Conservation (phyloP, 2,329 filamentous ascomycete species). For the Aureobasidium sp. region DNA sequence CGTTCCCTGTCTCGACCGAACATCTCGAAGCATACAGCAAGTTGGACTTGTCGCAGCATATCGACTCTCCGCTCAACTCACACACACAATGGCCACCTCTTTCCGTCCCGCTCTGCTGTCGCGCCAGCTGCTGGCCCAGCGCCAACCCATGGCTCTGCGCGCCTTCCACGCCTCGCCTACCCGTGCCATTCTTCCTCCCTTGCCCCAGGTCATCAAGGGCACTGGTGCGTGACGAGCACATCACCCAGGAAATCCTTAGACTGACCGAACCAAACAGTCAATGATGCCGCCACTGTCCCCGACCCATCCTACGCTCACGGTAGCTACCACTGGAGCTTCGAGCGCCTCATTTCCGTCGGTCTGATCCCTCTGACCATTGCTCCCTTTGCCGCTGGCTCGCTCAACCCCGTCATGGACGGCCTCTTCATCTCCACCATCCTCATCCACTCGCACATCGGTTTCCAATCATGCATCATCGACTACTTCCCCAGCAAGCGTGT, state of each 20-base stretch:
- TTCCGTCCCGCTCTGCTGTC: constrained; percentile 32
- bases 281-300: constrained; percentile 76
- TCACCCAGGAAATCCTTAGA: background rate
- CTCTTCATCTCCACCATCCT: constrained; percentile 75
- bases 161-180: constrained; percentile 81
- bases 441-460: constrained; percentile 91
- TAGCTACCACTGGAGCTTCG: constrained; percentile 98
- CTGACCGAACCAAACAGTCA: constrained; percentile 52
- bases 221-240: constrained; percentile 48
- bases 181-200: constrained; percentile 70
- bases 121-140: constrained; percentile 30
- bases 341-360: constrained; percentile 69
- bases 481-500: constrained; percentile 72
- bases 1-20: background rate
- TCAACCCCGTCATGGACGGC: constrained; percentile 85
- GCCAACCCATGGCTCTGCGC: constrained; percentile 34
- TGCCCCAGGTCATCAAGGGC: constrained; percentile 72
- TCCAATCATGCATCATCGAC: constrained; percentile 81
- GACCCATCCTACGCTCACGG: constrained; percentile 70
- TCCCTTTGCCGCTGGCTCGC: constrained; percentile 83
- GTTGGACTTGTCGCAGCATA: background rate
- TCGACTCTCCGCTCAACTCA: background rate
- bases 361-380: constrained; percentile 82
- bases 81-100: constrained; percentile 45
- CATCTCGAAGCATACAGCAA: constrained; percentile 2